Conservation (phyloP, 768 basidiomycete species). For the Suillus bovinus region DNA sequence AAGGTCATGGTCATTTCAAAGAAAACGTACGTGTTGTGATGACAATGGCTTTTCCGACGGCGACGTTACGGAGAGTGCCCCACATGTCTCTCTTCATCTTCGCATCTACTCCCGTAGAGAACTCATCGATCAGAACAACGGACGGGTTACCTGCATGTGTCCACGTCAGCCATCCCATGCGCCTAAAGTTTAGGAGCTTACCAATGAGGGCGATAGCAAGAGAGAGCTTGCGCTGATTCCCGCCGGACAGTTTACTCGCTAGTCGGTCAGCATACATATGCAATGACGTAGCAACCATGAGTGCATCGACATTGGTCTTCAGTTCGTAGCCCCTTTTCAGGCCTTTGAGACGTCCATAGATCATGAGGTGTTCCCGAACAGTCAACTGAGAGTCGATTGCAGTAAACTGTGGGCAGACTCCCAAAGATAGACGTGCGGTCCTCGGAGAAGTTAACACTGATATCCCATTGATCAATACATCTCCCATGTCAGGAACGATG, state of each 20-base stretch:
- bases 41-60: slow-evolving; percentile 66
- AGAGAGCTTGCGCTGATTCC: slow-evolving; percentile 76
- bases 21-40: slow-evolving; percentile 64
- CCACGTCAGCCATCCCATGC: background rate
- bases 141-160: slow-evolving; percentile 60
- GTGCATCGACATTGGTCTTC: slow-evolving; percentile 49
- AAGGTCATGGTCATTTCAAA: slow-evolving; percentile 12
- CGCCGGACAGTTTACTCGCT: slow-evolving; percentile 75
- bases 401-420: slow-evolving; percentile 84
- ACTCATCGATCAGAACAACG: slow-evolving; percentile 81
- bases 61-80: slow-evolving; percentile 65
- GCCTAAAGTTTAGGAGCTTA: slow-evolving; percentile 21
- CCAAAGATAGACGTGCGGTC: slow-evolving; percentile 65
- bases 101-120: slow-evolving; percentile 81
- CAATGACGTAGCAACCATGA: slow-evolving; percentile 62
- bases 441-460: slow-evolving; percentile 68
- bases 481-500: slow-evolving; percentile 64
- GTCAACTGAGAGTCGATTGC: slow-evolving; percentile 79
- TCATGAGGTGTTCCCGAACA: slow-evolving; percentile 70
- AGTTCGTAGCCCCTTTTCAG: slow-evolving; percentile 51
- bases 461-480: slow-evolving; percentile 64
- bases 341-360: slow-evolving; percentile 78
- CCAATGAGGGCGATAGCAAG: slow-evolving; percentile 78
- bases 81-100: slow-evolving; percentile 87
- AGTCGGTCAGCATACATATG: slow-evolving; percentile 63